These are phyloP conservation scores for Toxicodendron radicans DNA, from an alignment of 345 rosid genomes.

Conservation along the genomic window DNA sequence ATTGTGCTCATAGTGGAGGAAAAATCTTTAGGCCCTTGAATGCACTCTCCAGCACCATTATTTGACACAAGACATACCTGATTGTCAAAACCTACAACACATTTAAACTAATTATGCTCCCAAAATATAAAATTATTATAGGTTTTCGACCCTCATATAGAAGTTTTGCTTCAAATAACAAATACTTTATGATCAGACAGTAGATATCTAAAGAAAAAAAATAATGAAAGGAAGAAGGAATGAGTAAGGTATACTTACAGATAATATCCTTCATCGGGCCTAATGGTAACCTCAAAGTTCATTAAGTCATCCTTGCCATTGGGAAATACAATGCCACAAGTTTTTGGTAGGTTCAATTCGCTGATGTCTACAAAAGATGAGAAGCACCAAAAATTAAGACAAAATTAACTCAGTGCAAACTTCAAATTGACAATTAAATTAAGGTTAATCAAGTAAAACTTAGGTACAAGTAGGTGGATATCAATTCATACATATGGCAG, in stretches of 20 bases:
- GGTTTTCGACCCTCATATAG: not conserved
- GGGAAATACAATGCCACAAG: slow-evolving; percentile 39
- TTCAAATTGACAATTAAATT: not conserved
- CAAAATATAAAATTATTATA: not conserved
- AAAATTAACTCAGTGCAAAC: not conserved
- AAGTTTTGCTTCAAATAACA: not conserved
- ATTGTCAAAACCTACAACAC: not conserved
- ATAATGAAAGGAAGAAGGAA: not conserved
- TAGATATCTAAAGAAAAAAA: slow-evolving; percentile 7
- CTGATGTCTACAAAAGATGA: slow-evolving; percentile 34
- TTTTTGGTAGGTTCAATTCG: slow-evolving; percentile 47
- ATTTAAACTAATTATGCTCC: not conserved
- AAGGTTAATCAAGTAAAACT: not conserved
- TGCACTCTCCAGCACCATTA: not conserved
- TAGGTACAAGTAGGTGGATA: not conserved
- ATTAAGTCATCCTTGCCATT: slow-evolving; percentile 52
- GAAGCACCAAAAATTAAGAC: not conserved
- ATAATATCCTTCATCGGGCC: slow-evolving; percentile 54
- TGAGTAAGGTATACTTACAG: slow-evolving; percentile 27
- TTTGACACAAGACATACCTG: not conserved
- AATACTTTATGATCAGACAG: not conserved
- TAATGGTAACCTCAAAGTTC: slow-evolving; percentile 50
- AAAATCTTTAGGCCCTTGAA: not conserved
- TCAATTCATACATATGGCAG: not conserved
- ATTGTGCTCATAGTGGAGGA: not conserved